Percentiles rank a stretch among this genome's conserved stretches.
Conservation (phyloP, 2,329 filamentous ascomycete species). For the Pyrenophora teres region DNA sequence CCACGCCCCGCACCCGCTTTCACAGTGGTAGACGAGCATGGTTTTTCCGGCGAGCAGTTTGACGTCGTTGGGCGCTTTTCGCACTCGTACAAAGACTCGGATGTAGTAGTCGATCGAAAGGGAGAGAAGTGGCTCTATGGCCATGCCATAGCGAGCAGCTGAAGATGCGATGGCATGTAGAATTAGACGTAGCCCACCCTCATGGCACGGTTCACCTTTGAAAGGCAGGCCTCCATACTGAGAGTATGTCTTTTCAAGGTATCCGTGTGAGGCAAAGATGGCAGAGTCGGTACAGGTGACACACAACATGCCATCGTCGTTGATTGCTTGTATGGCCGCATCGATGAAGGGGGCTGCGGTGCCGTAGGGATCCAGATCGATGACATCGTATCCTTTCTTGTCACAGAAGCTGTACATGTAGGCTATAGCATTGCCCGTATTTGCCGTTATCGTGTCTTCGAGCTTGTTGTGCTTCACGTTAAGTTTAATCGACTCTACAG, state of each 20-base stretch:
- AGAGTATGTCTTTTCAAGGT: slow-evolving; percentile 90
- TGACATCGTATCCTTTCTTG: slow-evolving; percentile 75
- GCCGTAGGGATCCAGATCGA: slow-evolving; percentile 95
- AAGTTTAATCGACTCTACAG: slow-evolving; percentile 77
- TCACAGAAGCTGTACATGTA: slow-evolving; percentile 84
- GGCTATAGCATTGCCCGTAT: slow-evolving; percentile 79
- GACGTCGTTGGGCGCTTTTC: slow-evolving; percentile 79
- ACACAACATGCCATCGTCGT: slow-evolving; percentile 87
- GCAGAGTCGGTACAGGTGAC: slow-evolving; percentile 96
- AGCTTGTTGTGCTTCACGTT: slow-evolving; percentile 86
- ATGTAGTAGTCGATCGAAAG: slow-evolving; percentile 96
- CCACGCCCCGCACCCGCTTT: slow-evolving; percentile 90
- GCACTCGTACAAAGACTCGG: slow-evolving; percentile 82
- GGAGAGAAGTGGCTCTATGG: slow-evolving; percentile 88
- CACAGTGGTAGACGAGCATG: slow-evolving; percentile 92
- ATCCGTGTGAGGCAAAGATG: slow-evolving; percentile 92
- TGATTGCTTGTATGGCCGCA: slow-evolving; percentile 81
- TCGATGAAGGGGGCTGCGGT: slow-evolving; percentile 93
- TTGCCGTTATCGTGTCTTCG: slow-evolving; percentile 70
- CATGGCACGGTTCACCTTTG: slow-evolving; percentile 85
- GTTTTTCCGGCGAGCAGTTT: slow-evolving; percentile 90
- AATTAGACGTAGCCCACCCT: slow-evolving; percentile 85
- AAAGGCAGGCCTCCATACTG: slow-evolving; percentile 90
- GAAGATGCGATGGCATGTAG: slow-evolving; percentile 79
- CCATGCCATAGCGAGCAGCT: slow-evolving; percentile 81